A percentile compares a stretch with the other conserved stretches of the same genome.
phyloP scores from a whole-genome alignment of 352 stramenopile genomes.

The Aphanomyces stellatus region DNA sequence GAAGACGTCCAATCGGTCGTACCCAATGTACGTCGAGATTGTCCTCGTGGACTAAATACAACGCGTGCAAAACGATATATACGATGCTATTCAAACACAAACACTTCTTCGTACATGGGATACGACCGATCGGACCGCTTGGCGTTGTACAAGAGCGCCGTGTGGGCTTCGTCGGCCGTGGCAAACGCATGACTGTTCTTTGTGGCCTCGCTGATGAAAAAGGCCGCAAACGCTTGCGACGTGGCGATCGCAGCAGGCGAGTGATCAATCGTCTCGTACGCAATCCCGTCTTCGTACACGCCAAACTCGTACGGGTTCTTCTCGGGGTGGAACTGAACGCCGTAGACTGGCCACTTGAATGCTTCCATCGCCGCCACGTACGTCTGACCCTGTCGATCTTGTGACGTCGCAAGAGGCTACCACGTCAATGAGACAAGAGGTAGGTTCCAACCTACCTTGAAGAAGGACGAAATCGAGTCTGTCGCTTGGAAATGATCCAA shows the following conservation, averaged over 20 bases:
- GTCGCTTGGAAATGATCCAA: constrained; percentile 37
- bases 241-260: too few relatives aligned
- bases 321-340: constrained; percentile 88
- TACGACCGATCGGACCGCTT: constrained; percentile 45
- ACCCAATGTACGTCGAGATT: constrained; percentile 52
- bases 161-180: too few relatives aligned
- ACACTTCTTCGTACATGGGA: constrained; percentile 20
- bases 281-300: constrained; percentile 41
- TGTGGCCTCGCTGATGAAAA: not conserved
- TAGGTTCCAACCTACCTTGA: constrained; percentile 26
- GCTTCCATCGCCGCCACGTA: constrained; percentile 87
- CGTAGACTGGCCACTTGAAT: constrained; percentile 80
- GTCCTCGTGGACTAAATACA: too few relatives aligned
- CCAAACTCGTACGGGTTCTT: constrained; percentile 88
- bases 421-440: not conserved
- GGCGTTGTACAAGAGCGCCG: constrained; percentile 64
- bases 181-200: too few relatives aligned
- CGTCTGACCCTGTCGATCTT: constrained; percentile 46
- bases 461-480: constrained; percentile 42
- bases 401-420: constrained; percentile 35
- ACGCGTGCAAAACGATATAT: too few relatives aligned
- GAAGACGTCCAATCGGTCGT: constrained; percentile 43
- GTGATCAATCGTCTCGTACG: constrained; percentile 44
- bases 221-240: constrained; percentile 57
- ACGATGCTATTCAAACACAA: not conserved